Evolutionary conservation across 2,329 filamentous ascomycete genomes (phyloP).

Genomic region (Pyricularia pennisetigena): DNA sequence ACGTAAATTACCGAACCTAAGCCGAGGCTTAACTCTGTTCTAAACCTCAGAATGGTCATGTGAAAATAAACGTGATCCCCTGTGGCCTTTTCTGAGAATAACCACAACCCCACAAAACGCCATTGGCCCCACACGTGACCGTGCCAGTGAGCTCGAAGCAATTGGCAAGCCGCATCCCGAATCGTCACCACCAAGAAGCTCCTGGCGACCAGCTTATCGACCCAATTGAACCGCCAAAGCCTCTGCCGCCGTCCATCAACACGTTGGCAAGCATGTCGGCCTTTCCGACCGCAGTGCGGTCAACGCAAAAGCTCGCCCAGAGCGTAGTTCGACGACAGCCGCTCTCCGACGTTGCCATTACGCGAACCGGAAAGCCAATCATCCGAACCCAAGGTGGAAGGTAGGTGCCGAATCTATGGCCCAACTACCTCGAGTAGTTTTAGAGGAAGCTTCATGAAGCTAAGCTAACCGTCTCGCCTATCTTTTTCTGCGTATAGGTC

Average conservation of each 20-base stretch:
- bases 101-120: too few relatives aligned
- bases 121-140: slow-evolving; percentile 5
- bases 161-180: slow-evolving; percentile 4
- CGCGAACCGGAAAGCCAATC: slow-evolving; percentile 92
- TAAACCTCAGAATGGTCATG: too few relatives aligned
- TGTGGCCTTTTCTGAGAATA: too few relatives aligned
- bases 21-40: too few relatives aligned
- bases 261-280: slow-evolving; percentile 39
- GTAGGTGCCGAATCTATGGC: slow-evolving; percentile 40
- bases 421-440: background rate
- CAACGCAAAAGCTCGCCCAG: slow-evolving; percentile 35
- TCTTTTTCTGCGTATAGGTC: slow-evolving; percentile 41
- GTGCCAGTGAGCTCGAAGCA: slow-evolving; percentile 3
- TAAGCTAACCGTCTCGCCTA: background rate
- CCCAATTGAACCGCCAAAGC: slow-evolving; percentile 18
- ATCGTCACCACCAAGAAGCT: slow-evolving; percentile 2
- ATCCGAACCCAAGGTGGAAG: slow-evolving; percentile 82
- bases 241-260: slow-evolving; percentile 20
- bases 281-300: slow-evolving; percentile 46
- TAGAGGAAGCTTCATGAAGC: slow-evolving; percentile 16
- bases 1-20: too few relatives aligned
- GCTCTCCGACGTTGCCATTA: slow-evolving; percentile 81
- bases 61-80: too few relatives aligned
- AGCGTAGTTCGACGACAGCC: slow-evolving; percentile 39
- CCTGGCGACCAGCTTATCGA: background rate